Percentiles rank a stretch among this genome's conserved stretches.
Conservation (phyloP, 1,284 basidiomycete genomes). For the Fistulina hepatica region DNA sequence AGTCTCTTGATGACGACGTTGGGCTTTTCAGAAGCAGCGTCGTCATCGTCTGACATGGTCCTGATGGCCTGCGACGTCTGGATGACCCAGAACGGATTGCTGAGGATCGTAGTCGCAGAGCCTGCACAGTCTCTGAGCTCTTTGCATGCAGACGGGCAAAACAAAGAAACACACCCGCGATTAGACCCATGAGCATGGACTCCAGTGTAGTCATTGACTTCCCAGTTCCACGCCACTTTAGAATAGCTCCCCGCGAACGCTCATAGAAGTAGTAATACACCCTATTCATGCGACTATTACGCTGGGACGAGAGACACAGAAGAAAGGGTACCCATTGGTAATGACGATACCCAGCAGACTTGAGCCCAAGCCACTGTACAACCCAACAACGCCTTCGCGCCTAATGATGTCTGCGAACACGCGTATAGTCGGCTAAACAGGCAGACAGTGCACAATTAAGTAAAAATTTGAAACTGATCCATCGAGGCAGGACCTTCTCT, state of each 20-base stretch:
- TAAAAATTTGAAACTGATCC: slow-evolving; percentile 2
- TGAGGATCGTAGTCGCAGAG: slow-evolving; percentile 81
- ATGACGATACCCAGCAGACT: slow-evolving; percentile 87
- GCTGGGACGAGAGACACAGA: neutral
- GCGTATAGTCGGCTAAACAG: slow-evolving; percentile 38
- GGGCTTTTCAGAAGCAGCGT: slow-evolving; percentile 21
- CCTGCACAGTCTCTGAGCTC: slow-evolving; percentile 34
- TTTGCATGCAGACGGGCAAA: neutral
- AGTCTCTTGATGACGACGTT: slow-evolving; percentile 37
- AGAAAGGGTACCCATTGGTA: slow-evolving; percentile 67
- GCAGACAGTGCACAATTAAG: slow-evolving; percentile 2
- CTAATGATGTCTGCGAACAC: slow-evolving; percentile 69
- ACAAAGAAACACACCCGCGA: slow-evolving; percentile 51
- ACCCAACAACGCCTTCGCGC: slow-evolving; percentile 74
- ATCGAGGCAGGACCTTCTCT: slow-evolving; percentile 53
- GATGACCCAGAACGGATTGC: slow-evolving; percentile 95
- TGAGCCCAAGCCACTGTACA: slow-evolving; percentile 85
- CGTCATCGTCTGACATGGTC: slow-evolving; percentile 29
- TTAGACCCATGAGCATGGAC: slow-evolving; percentile 82
- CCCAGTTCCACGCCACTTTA: slow-evolving; percentile 45
- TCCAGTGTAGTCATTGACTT: slow-evolving; percentile 75
- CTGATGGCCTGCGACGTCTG: slow-evolving; percentile 85
- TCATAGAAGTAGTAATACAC: slow-evolving; percentile 84
- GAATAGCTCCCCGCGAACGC: slow-evolving; percentile 44
- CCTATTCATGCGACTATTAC: slow-evolving; percentile 25